Percentiles rank a stretch among this genome's conserved stretches.
Conservation (phyloP, 2,329 filamentous ascomycete species). For the Endothia cerciana region DNA sequence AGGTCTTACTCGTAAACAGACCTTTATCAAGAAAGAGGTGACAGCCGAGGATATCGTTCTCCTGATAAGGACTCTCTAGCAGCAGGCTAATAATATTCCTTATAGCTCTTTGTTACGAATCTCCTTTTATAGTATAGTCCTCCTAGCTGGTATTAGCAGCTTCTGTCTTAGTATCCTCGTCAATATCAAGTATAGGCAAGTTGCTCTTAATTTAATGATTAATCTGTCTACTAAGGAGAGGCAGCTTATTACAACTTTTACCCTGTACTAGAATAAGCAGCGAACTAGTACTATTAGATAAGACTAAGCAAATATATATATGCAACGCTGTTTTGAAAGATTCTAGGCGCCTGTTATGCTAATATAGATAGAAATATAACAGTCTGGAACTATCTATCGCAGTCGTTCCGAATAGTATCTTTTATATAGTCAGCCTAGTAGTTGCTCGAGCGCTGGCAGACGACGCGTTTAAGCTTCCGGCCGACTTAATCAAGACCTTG, state of each 20-base stretch:
- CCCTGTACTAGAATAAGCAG: conserved; percentile 12
- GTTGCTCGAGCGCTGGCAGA: conserved; percentile 5
- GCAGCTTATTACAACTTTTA: conserved; percentile 5
- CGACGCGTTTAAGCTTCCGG: not conserved
- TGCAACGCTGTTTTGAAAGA: too few species aligned
- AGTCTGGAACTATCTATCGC: conserved; percentile 1
- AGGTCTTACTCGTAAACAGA: not conserved
- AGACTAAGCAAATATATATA: conserved; percentile 4
- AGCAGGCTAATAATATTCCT: not conserved
- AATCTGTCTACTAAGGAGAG: not conserved
- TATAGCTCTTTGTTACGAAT: not conserved
- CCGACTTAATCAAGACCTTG: not conserved
- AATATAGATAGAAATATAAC: not conserved
- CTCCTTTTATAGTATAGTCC: conserved; percentile 5
- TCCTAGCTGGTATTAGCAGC: conserved; percentile 8
- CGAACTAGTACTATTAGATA: not conserved
- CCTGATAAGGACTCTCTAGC: conserved; percentile 3
- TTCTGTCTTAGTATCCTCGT: conserved; percentile 8
- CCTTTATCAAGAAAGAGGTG: conserved; percentile 13
- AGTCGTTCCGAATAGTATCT: not conserved
- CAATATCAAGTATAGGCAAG: conserved; percentile 7
- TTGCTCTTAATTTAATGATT: not conserved
- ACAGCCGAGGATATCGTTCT: conserved; percentile 12
- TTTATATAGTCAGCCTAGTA: conserved; percentile 3
- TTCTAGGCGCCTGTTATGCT: too few species aligned